These are phyloP conservation scores for Volvox carteri DNA, from an alignment of 163 green algal species.

Conservation along the genomic window DNA sequence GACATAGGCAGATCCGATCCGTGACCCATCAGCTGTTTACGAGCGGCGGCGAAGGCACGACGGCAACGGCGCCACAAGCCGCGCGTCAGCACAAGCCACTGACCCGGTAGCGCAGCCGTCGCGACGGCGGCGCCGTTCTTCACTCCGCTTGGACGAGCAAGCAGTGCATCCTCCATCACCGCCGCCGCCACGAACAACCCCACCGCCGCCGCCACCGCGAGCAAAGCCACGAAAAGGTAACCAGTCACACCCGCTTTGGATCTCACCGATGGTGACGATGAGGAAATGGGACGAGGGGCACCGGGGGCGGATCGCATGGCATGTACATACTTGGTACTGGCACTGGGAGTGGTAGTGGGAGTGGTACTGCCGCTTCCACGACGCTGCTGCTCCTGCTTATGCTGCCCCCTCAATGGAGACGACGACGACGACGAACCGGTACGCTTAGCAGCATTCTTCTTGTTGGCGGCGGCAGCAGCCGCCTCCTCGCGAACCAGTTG, in stretches of 20 bases:
- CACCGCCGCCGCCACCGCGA: not conserved
- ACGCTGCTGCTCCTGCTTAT: too few relatives aligned
- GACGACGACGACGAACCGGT: too few relatives aligned
- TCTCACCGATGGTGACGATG: too few relatives aligned
- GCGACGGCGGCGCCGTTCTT: not conserved
- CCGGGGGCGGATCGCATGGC: not conserved
- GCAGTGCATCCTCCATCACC: not conserved
- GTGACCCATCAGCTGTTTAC: conserved; percentile 15
- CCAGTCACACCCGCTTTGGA: not conserved
- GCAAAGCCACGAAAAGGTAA: not conserved
- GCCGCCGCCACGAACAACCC: not conserved
- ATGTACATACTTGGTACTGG: not conserved
- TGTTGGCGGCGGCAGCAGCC: too few relatives aligned
- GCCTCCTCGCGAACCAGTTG: not conserved
- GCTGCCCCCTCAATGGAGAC: too few relatives aligned
- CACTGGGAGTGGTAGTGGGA: not conserved
- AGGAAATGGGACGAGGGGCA: not conserved
- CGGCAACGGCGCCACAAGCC: conserved; percentile 35
- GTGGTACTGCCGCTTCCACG: not conserved
- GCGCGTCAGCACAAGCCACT: conserved; percentile 4
- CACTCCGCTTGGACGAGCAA: not conserved
- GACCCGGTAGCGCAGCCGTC: not conserved
- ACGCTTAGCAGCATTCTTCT: too few relatives aligned
- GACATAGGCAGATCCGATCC: conserved; percentile 21
- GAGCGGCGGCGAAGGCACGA: conserved; percentile 2